A percentile compares a stretch with the other conserved stretches of the same genome.
phyloP scores from a whole-genome alignment of 371 early-diverging fungal genomes.

The Lichtheimia ramosa region DNA sequence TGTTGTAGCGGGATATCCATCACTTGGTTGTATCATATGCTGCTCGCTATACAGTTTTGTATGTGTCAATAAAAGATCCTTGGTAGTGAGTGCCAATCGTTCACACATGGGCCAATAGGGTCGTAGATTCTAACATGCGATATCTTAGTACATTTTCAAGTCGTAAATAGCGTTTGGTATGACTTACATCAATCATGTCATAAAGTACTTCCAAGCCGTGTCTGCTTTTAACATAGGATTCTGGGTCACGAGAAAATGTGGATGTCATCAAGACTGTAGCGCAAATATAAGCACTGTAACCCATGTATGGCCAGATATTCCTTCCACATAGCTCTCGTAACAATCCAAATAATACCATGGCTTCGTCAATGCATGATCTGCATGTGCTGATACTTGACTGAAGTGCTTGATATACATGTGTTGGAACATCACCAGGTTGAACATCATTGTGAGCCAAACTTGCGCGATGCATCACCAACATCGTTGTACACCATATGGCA shows the following conservation, averaged over 20 bases:
- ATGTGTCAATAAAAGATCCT: constrained; percentile 35
- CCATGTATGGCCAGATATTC: constrained; percentile 42
- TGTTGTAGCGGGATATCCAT: neutral
- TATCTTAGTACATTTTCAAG: neutral
- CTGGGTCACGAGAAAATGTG: constrained; percentile 32
- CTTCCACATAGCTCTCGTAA: constrained; percentile 32
- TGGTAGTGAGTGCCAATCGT: constrained; percentile 33
- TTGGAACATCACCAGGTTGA: constrained; percentile 13
- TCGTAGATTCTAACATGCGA: neutral
- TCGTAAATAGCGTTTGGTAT: neutral
- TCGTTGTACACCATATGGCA: constrained; percentile 36
- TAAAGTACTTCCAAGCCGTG: constrained; percentile 26
- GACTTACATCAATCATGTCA: constrained; percentile 13
- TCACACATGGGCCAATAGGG: constrained; percentile 49
- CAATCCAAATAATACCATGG: constrained; percentile 29
- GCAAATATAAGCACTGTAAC: constrained; percentile 45
- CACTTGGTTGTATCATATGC: constrained; percentile 2
- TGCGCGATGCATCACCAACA: constrained; percentile 39
- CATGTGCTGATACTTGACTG: constrained; percentile 29
- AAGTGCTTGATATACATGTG: constrained; percentile 20
- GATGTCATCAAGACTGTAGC: constrained; percentile 49
- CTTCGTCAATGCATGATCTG: constrained; percentile 30
- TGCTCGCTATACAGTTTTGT: constrained; percentile 33
- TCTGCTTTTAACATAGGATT: constrained; percentile 29
- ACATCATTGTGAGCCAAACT: constrained; percentile 41